phyloP scores from a whole-genome alignment of 192 early-diverging fungal species.

The Gigaspora rosea region DNA sequence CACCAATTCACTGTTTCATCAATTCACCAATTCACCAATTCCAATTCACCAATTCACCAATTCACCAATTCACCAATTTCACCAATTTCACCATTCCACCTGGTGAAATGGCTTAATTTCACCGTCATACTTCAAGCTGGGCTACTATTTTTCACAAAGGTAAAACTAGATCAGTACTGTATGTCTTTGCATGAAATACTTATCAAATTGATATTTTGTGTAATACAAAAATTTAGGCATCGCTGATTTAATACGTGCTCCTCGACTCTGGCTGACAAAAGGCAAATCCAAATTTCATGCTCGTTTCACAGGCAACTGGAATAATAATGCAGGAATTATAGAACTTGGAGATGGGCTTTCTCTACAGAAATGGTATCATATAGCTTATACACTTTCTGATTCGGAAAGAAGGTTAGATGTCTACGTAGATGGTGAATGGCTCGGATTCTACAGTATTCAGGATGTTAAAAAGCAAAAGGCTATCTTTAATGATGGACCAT shows the following conservation, averaged over 20 bases:
- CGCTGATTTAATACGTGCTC: neutral
- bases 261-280: too few relatives aligned
- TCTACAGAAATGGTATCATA: slow-evolving; percentile 23
- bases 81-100: too few relatives aligned
- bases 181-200: too few relatives aligned
- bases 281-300: slow-evolving; percentile 1
- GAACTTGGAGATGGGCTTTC: neutral
- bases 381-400: slow-evolving; percentile 28
- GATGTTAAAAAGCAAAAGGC: neutral
- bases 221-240: neutral
- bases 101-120: too few relatives aligned
- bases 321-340: neutral
- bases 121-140: too few relatives aligned
- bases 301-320: slow-evolving; percentile 13
- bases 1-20: too few relatives aligned
- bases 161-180: too few relatives aligned
- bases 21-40: too few relatives aligned
- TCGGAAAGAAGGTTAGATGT: slow-evolving; percentile 10
- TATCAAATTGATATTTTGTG: too few relatives aligned
- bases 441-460: neutral
- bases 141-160: too few relatives aligned
- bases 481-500: slow-evolving; percentile 9
- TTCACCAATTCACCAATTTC: too few relatives aligned
- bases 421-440: slow-evolving; percentile 2
- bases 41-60: too few relatives aligned